Percentiles rank a stretch among this genome's conserved stretches.
These are phyloP conservation scores for Sporothrix brasiliensis DNA, from an alignment of 2,329 filamentous ascomycete species.

Conservation along the genomic window DNA sequence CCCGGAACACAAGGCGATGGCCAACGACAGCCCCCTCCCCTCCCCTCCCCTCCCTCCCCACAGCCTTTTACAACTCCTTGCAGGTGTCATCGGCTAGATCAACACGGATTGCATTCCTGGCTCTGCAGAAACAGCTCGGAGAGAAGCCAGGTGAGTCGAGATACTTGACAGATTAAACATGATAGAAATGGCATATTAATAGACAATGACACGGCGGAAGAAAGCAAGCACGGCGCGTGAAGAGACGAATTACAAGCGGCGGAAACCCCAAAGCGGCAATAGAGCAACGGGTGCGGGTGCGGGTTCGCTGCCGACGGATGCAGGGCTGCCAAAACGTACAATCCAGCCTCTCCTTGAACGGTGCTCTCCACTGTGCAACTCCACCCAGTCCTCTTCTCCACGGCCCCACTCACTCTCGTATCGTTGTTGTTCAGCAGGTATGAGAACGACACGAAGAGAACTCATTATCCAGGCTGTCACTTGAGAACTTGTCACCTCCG, in stretches of 20 bases:
- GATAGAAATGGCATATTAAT: neutral
- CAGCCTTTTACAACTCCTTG: neutral
- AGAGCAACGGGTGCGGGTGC: too few relatives aligned
- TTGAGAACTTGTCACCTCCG: too few relatives aligned
- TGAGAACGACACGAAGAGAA: neutral
- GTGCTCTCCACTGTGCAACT: neutral
- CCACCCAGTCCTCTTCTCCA: conserved; percentile 1
- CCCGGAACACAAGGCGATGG: neutral
- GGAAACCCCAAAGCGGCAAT: neutral
- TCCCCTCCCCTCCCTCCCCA: neutral
- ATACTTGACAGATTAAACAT: neutral
- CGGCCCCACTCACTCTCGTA: neutral
- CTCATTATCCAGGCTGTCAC: too few relatives aligned
- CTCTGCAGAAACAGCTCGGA: neutral
- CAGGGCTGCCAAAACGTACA: conserved; percentile 9
- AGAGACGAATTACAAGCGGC: conserved; percentile 10
- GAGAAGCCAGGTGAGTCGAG: neutral
- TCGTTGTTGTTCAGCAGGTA: neutral
- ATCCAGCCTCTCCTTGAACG: conserved; percentile 15
- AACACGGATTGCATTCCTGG: neutral
- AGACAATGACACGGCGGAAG: conserved; percentile 1
- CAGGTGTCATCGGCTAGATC: conserved; percentile 7
- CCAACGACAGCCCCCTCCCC: neutral
- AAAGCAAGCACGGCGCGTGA: neutral
- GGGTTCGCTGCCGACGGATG: neutral